phyloP scores from a whole-genome alignment of 108 stramenopile species.

The Aurantiochytrium sp. region DNA sequence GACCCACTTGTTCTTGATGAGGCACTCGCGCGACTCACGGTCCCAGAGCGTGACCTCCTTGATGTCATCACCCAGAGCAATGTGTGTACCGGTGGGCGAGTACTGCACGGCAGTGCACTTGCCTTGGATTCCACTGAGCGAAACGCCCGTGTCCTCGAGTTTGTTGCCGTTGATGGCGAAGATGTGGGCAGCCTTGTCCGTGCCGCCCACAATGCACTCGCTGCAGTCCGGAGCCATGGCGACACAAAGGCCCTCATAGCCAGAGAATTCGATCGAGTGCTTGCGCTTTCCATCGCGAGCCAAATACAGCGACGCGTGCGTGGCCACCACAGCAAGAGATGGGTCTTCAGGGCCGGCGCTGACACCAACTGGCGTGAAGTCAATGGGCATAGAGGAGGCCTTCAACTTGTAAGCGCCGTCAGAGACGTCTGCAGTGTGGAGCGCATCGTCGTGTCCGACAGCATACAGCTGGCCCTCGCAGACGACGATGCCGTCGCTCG shows the following conservation, averaged over 20 bases:
- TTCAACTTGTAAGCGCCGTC: neutral
- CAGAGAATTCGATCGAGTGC: neutral
- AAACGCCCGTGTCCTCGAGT: neutral
- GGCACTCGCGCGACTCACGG: neutral
- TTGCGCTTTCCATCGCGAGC: neutral
- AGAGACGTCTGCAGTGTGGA: neutral
- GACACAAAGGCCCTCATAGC: neutral
- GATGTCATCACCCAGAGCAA: neutral
- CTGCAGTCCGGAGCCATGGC: neutral
- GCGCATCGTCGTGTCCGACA: neutral
- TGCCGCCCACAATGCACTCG: neutral
- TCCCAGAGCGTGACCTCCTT: constrained; percentile 17
- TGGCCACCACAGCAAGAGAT: neutral
- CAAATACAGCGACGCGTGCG: neutral
- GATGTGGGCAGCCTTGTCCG: neutral
- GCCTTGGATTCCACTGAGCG: neutral
- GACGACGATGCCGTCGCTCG: neutral
- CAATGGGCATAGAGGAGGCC: neutral
- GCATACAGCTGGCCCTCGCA: neutral
- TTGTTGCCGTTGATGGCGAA: neutral
- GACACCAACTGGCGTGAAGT: neutral
- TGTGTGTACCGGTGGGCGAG: neutral
- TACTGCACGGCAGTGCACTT: neutral
- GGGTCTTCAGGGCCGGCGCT: neutral
- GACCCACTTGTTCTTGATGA: neutral